Conservation (phyloP, 208 protist genomes). For the Crithidia sp. region DNA sequence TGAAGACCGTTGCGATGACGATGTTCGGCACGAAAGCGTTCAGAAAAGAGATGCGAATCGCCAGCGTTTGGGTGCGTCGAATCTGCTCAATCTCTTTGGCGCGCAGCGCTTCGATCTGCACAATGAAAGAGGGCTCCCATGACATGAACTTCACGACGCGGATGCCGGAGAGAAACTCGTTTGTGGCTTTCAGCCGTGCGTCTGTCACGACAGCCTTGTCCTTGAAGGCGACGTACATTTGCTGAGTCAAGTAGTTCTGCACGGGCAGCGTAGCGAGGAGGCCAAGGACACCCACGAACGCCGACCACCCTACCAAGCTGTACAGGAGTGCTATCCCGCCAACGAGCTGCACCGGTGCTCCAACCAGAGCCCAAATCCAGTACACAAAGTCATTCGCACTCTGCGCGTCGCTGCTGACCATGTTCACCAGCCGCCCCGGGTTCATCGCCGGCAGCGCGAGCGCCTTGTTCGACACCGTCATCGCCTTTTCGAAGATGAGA, state of each 20-base stretch:
- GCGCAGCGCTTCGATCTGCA: background rate
- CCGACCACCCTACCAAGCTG: background rate
- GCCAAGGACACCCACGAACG: background rate
- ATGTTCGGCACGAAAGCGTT: constrained; percentile 41
- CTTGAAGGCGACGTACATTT: no score
- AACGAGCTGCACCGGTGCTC: background rate
- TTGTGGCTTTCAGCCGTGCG: constrained; percentile 84
- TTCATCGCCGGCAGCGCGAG: constrained; percentile 69
- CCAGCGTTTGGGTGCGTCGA: background rate
- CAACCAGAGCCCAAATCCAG: constrained; percentile 16
- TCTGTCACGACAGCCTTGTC: constrained; percentile 64
- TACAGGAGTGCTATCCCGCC: background rate
- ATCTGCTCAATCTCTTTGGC: background rate
- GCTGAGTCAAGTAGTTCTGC: no score
- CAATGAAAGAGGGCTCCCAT: constrained; percentile 66
- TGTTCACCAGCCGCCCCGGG: constrained; percentile 88
- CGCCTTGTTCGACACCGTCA: constrained; percentile 50
- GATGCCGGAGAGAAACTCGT: constrained; percentile 92
- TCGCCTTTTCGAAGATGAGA: constrained; percentile 79
- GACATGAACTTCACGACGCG: constrained; percentile 93
- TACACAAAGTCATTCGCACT: constrained; percentile 40
- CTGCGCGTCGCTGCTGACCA: constrained; percentile 79
- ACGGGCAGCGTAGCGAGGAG: no score
- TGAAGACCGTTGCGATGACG: constrained; percentile 55
- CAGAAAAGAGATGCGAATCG: background rate